A percentile compares a stretch with the other conserved stretches of the same genome.
Evolutionary conservation across 345 rosid species (phyloP).

Genomic region (Arabidopsis suecica): DNA sequence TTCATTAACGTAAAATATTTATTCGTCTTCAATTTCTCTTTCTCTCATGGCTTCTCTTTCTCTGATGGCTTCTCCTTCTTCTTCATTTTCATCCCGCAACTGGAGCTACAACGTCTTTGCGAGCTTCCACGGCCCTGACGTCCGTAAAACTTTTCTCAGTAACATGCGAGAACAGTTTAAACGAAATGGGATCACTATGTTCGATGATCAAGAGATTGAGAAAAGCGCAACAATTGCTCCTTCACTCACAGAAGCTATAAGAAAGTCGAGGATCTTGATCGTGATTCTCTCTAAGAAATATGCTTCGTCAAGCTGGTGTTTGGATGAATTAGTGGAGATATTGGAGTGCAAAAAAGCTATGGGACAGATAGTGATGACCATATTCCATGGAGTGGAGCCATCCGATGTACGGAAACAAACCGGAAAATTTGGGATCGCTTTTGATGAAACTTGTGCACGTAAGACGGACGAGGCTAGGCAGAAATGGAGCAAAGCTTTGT

Average conservation of each 20-base stretch:
- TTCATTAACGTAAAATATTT: too few species aligned
- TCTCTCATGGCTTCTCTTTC: too few species aligned
- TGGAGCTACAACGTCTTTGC: too few species aligned
- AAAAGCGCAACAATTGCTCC: background rate
- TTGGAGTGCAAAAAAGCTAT: background rate
- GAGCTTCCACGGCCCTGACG: too few species aligned
- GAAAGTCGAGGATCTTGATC: background rate
- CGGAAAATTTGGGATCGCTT: background rate
- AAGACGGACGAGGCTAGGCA: background rate
- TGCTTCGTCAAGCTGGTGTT: conserved; percentile 32
- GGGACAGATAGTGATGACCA: conserved; percentile 17
- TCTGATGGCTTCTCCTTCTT: too few species aligned
- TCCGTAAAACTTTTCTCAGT: too few species aligned
- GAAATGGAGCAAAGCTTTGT: conserved; percentile 19
- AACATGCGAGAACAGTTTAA: too few species aligned
- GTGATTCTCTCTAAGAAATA: conserved; percentile 20
- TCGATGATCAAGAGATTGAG: background rate
- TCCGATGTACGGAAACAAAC: conserved; percentile 4
- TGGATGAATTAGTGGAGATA: conserved; percentile 15
- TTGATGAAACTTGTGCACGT: background rate
- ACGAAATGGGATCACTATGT: too few species aligned
- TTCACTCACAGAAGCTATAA: background rate
- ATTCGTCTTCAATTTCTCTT: too few species aligned
- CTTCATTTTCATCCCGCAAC: too few species aligned
- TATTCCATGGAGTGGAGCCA: conserved; percentile 15